Base-by-base conservation (phyloP, 352 stramenopile species). In the Aphanomyces invadans region DNA sequence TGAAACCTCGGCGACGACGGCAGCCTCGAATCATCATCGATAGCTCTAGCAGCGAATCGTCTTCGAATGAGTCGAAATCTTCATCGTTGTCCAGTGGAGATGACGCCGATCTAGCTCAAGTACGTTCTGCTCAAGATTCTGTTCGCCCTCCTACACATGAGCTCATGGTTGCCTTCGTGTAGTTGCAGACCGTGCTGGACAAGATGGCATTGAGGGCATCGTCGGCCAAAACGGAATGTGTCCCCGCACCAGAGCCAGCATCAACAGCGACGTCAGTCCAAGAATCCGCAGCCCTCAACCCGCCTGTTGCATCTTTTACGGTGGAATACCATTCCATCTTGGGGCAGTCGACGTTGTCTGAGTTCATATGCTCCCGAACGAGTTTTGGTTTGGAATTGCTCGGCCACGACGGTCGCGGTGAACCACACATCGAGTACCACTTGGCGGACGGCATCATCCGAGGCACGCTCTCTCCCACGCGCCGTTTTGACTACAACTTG, bases 171-270 rank as follows among this genome's bases (percentile, higher is more conserved):
- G n/a, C n/a, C n/a, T n/a, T n/a, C n/a, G 36, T 15, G 33, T 67
- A 67, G 60, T 44, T 67, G n/a, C 60, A 67, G 54, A 67, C 60
- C 3, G 54, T 67, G 60, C 60, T 67, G 10, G 42, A 67, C 28
- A 67, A 67, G 21, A 67, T 67, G 12, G 15, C 49, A 32, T 12
- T 31, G 46, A 54, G 36, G 36, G 15, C 36, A 42, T 42, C 36
- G 36, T 42, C 36, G 36, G n/a, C n/a, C n/a, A n/a, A n/a, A n/a
- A n/a, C 39, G 21, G 15, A 48, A 48, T 15, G 21, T 48, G 39
- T 48, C 15, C 39, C 39, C 1, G 21, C 17, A n/a, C 39, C 39
- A n/a, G 15, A 48, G 1, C 39, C 39, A 48, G 39, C 17, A n/a
- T 48, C 39, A 48, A n/a, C n/a, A n/a, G 39, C 17, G 21, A 15